A percentile compares a stretch with the other conserved stretches of the same genome.
phyloP scores from a whole-genome alignment of 2,329 filamentous ascomycete genomes.

The Neospermospora avenae region DNA sequence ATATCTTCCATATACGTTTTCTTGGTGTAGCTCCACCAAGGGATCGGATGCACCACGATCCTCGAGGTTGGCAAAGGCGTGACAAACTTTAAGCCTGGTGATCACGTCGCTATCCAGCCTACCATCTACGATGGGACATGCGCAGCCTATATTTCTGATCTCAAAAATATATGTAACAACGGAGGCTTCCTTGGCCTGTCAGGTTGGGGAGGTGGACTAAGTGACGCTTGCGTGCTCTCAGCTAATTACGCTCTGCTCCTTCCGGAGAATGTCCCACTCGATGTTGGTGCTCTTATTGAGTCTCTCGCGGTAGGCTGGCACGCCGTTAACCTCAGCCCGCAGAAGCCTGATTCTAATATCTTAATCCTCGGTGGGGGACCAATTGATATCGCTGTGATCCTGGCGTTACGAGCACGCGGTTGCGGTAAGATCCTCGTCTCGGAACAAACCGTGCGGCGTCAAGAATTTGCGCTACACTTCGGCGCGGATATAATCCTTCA shows the following conservation, averaged over 20 bases:
- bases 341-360: conserved; percentile 43
- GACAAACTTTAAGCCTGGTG: conserved; percentile 43
- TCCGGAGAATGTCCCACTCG: conserved; percentile 44
- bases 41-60: too few species aligned
- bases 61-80: conserved; percentile 60
- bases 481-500: conserved; percentile 50
- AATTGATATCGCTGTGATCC: conserved; percentile 49
- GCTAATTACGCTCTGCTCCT: conserved; percentile 35
- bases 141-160: conserved; percentile 44
- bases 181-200: conserved; percentile 4
- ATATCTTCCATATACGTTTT: too few species aligned
- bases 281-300: conserved; percentile 50
- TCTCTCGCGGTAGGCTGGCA: conserved; percentile 55
- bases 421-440: conserved; percentile 49
- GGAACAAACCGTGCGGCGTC: conserved; percentile 45
- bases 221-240: conserved; percentile 42
- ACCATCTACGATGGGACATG: conserved; percentile 47
- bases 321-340: conserved; percentile 48
- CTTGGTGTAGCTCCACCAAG: too few species aligned
- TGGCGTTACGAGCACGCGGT: conserved; percentile 42
- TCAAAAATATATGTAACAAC: conserved; percentile 24
- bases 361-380: conserved; percentile 52
- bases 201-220: conserved; percentile 38
- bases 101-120: conserved; percentile 48
- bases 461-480: conserved; percentile 47